Percentiles rank a stretch among this genome's conserved stretches.
Evolutionary conservation across 23 red algal species (phyloP).

Genomic region (Gracilaria gracilis): DNA sequence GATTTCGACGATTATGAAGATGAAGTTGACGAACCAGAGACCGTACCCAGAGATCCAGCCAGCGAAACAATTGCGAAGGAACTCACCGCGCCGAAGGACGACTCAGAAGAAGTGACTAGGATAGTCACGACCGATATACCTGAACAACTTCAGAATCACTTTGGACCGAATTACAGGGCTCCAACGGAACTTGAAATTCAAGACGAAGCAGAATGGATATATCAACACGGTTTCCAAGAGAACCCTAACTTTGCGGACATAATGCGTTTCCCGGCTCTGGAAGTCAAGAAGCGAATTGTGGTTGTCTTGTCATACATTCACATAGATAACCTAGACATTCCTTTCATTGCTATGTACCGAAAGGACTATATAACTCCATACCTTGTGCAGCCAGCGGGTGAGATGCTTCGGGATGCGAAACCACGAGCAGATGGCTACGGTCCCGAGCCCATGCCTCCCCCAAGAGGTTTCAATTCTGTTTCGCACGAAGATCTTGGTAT

Average conservation of each 20-base stretch:
- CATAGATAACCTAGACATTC: conserved; percentile 91
- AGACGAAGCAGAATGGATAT: conserved; percentile 77
- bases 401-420: conserved; percentile 15
- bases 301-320: conserved; percentile 81
- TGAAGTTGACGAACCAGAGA: not conserved
- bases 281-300: conserved; percentile 68
- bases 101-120: conserved; percentile 42
- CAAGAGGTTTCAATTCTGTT: conserved; percentile 54
- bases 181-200: conserved; percentile 63
- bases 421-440: not conserved
- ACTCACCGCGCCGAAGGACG: conserved; percentile 37
- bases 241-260: conserved; percentile 41
- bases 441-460: conserved; percentile 39
- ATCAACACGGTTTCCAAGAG: conserved; percentile 53
- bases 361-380: conserved; percentile 76
- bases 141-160: conserved; percentile 88
- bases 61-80: conserved; percentile 30
- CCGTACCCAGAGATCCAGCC: conserved; percentile 2
- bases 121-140: conserved; percentile 78
- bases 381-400: conserved; percentile 51
- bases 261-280: conserved; percentile 32
- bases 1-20: conserved; percentile 40
- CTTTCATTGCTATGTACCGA: conserved; percentile 86
- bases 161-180: conserved; percentile 29
- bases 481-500: conserved; percentile 18